Evolutionary conservation across 1,284 basidiomycete species (phyloP).

Genomic region (Leccinum solheimii): DNA sequence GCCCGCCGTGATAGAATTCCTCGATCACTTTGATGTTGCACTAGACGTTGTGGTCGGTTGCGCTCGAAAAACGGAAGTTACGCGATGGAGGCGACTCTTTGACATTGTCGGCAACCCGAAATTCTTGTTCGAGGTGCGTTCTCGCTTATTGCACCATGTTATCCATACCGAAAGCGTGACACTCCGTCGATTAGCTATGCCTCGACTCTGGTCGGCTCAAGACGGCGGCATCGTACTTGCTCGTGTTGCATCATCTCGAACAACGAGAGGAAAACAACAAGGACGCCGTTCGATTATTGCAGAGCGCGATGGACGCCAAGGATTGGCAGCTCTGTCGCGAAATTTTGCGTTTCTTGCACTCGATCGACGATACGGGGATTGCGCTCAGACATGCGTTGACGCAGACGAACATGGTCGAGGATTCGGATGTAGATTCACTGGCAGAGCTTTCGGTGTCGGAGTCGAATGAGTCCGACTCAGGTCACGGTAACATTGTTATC

Average conservation of each 20-base stretch:
- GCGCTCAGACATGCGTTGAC: slow-evolving; percentile 65
- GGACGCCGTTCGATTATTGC: slow-evolving; percentile 79
- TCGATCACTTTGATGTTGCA: slow-evolving; percentile 91
- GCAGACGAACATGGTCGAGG: slow-evolving; percentile 36
- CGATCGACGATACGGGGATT: slow-evolving; percentile 82
- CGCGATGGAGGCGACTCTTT: slow-evolving; percentile 88
- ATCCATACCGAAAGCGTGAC: neutral
- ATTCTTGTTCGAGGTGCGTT: slow-evolving; percentile 80
- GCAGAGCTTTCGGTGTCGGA: neutral
- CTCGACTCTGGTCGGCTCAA: slow-evolving; percentile 74
- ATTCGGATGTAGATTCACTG: neutral
- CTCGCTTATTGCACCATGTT: neutral
- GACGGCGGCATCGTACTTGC: slow-evolving; percentile 90
- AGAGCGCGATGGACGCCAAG: slow-evolving; percentile 68
- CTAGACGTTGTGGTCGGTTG: slow-evolving; percentile 95
- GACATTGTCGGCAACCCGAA: slow-evolving; percentile 89
- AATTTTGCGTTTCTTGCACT: slow-evolving; percentile 87
- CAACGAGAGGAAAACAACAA: slow-evolving; percentile 78
- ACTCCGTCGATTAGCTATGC: slow-evolving; percentile 58
- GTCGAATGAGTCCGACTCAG: neutral
- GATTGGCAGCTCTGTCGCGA: slow-evolving; percentile 87
- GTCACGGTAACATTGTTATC: neutral
- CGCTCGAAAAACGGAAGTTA: slow-evolving; percentile 95
- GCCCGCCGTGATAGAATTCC: slow-evolving; percentile 79
- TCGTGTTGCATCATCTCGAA: slow-evolving; percentile 93